These are phyloP conservation scores for Metschnikowia proteae DNA, from an alignment of 805 yeast species.

Conservation along the genomic window DNA sequence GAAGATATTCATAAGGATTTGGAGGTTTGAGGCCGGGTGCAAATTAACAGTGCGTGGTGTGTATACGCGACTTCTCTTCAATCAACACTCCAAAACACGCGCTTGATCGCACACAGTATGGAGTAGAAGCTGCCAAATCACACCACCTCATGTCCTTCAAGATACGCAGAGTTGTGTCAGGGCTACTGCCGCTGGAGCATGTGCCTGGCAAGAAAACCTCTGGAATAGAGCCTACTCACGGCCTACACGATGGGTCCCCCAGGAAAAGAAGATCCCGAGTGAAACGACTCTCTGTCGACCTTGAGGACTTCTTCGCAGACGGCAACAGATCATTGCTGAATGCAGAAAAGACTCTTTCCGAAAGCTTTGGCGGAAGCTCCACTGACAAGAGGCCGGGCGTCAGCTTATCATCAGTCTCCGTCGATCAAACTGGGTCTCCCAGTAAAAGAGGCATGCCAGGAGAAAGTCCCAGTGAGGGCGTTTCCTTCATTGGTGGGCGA, in stretches of 20 bases:
- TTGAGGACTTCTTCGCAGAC: constrained; percentile 3
- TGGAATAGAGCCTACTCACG: neutral
- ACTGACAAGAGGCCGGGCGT: neutral
- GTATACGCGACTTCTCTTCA: constrained; percentile 1
- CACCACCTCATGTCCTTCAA: constrained; percentile 8
- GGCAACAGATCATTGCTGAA: neutral
- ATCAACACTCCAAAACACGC: neutral
- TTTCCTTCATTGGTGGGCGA: constrained; percentile 13
- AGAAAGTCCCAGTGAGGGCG: neutral
- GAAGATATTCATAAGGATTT: constrained; percentile 60
- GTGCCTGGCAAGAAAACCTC: neutral
- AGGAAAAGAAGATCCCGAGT: constrained; percentile 9
- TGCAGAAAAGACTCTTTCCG: neutral
- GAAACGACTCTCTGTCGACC: constrained; percentile 4
- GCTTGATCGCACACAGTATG: neutral
- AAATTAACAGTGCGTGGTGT: neutral
- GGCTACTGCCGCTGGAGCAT: constrained; percentile 14
- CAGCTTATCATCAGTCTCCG: neutral
- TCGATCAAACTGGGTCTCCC: neutral
- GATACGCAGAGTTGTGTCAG: constrained; percentile 7
- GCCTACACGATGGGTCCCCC: neutral
- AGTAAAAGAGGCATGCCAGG: neutral
- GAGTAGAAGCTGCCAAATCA: neutral
- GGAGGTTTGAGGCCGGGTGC: constrained; percentile 2
- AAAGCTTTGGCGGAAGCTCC: neutral